A percentile compares a stretch with the other conserved stretches of the same genome.
Evolutionary conservation across 176 grass and related monocot species (phyloP).

Genomic region (Oryza glumipatula): DNA sequence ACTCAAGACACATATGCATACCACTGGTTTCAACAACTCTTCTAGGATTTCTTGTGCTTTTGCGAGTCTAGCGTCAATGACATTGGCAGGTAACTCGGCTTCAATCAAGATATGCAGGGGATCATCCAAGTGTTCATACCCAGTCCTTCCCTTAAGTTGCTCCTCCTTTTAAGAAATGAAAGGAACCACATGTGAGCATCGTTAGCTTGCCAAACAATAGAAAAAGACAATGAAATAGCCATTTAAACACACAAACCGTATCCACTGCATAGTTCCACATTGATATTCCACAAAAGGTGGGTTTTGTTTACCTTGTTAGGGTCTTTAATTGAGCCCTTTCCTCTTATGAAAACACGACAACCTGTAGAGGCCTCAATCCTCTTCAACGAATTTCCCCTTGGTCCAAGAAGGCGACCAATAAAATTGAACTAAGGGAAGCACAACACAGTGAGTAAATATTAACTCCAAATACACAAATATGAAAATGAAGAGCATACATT

Average conservation of each 20-base stretch:
- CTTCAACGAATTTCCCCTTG: conserved; percentile 95
- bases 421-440: conserved; percentile 86
- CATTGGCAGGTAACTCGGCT: conserved; percentile 90
- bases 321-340: conserved; percentile 98
- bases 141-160: conserved; percentile 84
- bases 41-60: conserved; percentile 95
- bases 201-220: not conserved
- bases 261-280: conserved; percentile 19
- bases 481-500: conserved; percentile 54
- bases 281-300: conserved; percentile 9
- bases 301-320: conserved; percentile 68
- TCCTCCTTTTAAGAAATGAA: conserved; percentile 80
- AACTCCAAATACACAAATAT: conserved; percentile 33
- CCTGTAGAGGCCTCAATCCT: conserved; percentile 93
- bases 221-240: not conserved
- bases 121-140: conserved; percentile 93
- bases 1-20: conserved; percentile 37
- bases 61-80: conserved; percentile 78
- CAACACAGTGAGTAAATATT: conserved; percentile 34
- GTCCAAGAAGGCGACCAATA: conserved; percentile 95
- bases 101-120: conserved; percentile 96
- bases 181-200: conserved; percentile 39
- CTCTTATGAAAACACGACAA: conserved; percentile 98
- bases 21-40: conserved; percentile 94
- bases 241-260: conserved; percentile 18